Percentiles rank a stretch among this genome's conserved stretches.
Conservation (phyloP, 805 yeast genomes). For the Tetrapisispora fleetii region DNA sequence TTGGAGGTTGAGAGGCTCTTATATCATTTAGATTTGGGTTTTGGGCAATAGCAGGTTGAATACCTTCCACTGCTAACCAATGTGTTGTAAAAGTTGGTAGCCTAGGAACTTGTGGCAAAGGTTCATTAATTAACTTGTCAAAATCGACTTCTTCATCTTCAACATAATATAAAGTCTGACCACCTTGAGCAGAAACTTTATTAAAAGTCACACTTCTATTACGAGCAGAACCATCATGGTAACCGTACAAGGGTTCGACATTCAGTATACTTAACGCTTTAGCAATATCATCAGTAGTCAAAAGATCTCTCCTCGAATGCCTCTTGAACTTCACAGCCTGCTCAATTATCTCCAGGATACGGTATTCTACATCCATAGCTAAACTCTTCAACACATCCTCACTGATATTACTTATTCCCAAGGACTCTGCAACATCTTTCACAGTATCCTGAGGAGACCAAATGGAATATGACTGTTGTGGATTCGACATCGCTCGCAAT, state of each 20-base stretch:
- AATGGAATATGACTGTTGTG: conserved; percentile 61
- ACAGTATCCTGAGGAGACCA: conserved; percentile 99
- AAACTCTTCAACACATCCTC: conserved; percentile 90
- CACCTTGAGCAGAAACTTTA: conserved; percentile 83
- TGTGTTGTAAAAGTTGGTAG: conserved; percentile 88
- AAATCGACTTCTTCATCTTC: conserved; percentile 92
- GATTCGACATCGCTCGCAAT: conserved; percentile 12
- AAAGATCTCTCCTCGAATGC: conserved; percentile 75
- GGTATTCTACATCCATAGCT: conserved; percentile 98
- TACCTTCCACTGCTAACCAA: conserved; percentile 98
- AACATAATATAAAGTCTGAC: conserved; percentile 85
- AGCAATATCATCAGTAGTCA: conserved; percentile 73
- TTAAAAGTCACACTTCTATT: conserved; percentile 62
- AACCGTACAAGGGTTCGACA: conserved; percentile 90
- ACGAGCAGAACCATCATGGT: conserved; percentile 39
- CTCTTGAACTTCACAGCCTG: conserved; percentile 95
- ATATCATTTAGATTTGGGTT: conserved; percentile 78
- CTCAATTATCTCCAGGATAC: conserved; percentile 90
- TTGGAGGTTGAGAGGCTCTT: conserved; percentile 57
- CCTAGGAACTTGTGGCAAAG: conserved; percentile 91
- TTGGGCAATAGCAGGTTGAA: conserved; percentile 95
- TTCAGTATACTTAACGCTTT: conserved; percentile 77
- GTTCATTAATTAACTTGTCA: conserved; percentile 86
- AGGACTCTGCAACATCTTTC: conserved; percentile 85
- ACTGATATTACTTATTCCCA: conserved; percentile 67